A percentile compares a stretch with the other conserved stretches of the same genome.
phyloP scores from a whole-genome alignment of 202 grass and related monocot genomes.

The Tripidium arundinaceum region DNA sequence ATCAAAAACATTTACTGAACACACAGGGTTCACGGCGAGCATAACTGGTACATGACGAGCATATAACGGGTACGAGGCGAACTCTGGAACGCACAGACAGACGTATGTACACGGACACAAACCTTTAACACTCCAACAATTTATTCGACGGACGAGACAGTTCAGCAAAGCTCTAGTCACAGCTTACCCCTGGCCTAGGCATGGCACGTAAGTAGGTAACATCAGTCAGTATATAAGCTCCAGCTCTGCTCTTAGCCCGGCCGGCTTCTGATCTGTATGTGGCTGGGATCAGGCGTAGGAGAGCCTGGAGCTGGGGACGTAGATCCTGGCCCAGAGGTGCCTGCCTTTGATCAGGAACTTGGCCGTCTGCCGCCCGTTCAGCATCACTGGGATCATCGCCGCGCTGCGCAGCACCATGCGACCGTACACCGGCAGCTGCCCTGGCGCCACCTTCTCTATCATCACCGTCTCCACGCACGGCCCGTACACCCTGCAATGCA shows the following conservation, averaged over 20 bases:
- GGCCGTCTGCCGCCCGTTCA: conserved; percentile 42
- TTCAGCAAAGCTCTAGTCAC: not conserved
- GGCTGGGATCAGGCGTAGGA: not conserved
- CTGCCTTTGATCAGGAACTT: conserved; percentile 66
- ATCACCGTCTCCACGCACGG: conserved; percentile 61
- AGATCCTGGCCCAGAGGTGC: conserved; percentile 73
- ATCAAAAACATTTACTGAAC: not conserved
- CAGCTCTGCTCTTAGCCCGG: not conserved
- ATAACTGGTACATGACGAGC: not conserved
- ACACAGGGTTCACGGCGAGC: not conserved
- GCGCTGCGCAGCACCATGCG: conserved; percentile 45
- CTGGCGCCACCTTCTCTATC: conserved; percentile 42
- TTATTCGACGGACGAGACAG: conserved; percentile 17
- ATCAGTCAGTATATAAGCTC: not conserved
- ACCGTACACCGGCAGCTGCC: conserved; percentile 56
- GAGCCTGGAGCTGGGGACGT: conserved; percentile 35
- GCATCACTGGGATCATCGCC: conserved; percentile 47
- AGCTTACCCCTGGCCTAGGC: not conserved
- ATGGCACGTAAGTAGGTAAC: not conserved
- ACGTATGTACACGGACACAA: not conserved
- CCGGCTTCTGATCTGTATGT: not conserved
- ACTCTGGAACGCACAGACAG: not conserved
- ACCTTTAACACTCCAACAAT: not conserved
- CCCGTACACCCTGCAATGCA: conserved; percentile 46
- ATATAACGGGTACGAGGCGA: not conserved